Conservation (phyloP, 257 asterid genomes). For the Gardenia jasminoides region DNA sequence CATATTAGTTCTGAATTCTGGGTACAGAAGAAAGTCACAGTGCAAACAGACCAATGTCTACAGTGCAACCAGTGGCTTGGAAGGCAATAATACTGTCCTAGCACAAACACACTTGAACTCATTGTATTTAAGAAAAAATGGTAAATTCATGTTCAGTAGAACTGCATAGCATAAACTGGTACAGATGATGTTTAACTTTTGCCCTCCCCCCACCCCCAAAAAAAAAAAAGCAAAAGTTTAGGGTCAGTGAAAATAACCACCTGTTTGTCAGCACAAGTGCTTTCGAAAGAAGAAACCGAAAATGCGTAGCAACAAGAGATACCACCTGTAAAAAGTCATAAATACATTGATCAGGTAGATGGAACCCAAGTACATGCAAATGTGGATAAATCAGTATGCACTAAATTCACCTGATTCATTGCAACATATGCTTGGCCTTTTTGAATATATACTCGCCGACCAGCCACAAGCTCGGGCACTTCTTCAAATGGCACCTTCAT, state of each 20-base stretch:
- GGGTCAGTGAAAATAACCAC: slow-evolving; percentile 33
- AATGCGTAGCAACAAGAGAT: slow-evolving; percentile 73
- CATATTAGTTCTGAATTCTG: neutral
- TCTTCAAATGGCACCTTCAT: slow-evolving; percentile 93
- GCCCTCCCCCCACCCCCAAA: too few species aligned
- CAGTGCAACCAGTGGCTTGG: neutral
- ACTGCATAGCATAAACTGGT: neutral
- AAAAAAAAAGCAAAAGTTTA: slow-evolving; percentile 1
- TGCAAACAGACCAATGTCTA: neutral
- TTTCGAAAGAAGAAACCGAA: slow-evolving; percentile 84
- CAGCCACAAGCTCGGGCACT: slow-evolving; percentile 92
- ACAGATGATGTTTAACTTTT: neutral
- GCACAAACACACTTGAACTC: neutral
- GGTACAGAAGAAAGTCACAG: neutral
- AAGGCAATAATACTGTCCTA: neutral
- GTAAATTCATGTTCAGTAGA: neutral
- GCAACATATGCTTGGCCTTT: slow-evolving; percentile 94
- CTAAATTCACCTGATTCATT: slow-evolving; percentile 63
- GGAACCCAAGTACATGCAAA: slow-evolving; percentile 11
- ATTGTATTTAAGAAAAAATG: neutral
- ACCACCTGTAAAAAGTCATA: slow-evolving; percentile 56
- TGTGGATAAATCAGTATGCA: slow-evolving; percentile 20
- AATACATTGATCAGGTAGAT: slow-evolving; percentile 17
- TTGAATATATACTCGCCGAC: slow-evolving; percentile 68
- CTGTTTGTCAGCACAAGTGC: slow-evolving; percentile 94